phyloP scores from a whole-genome alignment of 2,329 filamentous ascomycete genomes.

The Rutstroemia sp. region DNA sequence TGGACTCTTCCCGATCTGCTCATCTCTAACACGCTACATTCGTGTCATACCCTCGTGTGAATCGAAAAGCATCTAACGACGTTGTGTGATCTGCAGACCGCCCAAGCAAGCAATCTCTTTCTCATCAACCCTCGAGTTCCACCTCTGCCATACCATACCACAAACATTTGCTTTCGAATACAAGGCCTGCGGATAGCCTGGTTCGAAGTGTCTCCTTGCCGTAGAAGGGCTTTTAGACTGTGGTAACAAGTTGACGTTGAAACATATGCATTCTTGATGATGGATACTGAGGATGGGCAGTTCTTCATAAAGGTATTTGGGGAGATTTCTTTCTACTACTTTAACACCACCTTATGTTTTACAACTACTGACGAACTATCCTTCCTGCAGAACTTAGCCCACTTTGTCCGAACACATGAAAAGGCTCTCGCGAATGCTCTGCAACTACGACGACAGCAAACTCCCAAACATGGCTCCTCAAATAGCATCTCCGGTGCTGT shows the following conservation, averaged over 20 bases:
- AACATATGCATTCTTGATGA: conserved; percentile 41
- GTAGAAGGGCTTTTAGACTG: conserved; percentile 22
- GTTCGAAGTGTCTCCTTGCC: conserved; percentile 11
- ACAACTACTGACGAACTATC: neutral
- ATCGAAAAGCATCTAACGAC: conserved; percentile 17
- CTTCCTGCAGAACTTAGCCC: conserved; percentile 71
- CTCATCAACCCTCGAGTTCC: conserved; percentile 16
- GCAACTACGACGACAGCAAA: conserved; percentile 70
- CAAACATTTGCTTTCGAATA: conserved; percentile 15
- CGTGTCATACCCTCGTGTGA: conserved; percentile 8
- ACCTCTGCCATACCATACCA: conserved; percentile 14
- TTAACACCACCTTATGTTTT: conserved; percentile 6
- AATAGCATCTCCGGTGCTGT: conserved; percentile 55
- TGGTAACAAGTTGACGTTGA: conserved; percentile 13
- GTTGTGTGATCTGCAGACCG: conserved; percentile 24
- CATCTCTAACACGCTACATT: neutral
- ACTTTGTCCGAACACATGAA: conserved; percentile 95
- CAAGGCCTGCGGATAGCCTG: conserved; percentile 22
- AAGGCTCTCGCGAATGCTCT: conserved; percentile 94
- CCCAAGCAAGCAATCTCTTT: conserved; percentile 11
- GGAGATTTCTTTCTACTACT: neutral
- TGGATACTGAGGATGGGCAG: conserved; percentile 78
- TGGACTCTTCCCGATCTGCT: conserved; percentile 5
- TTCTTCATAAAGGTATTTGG: conserved; percentile 72
- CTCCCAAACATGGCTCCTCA: conserved; percentile 60